Evolutionary conservation across 306 rosid species (phyloP), one percentile per base, ranked within the genome.

Genomic region (Glycine tomentella): DNA sequence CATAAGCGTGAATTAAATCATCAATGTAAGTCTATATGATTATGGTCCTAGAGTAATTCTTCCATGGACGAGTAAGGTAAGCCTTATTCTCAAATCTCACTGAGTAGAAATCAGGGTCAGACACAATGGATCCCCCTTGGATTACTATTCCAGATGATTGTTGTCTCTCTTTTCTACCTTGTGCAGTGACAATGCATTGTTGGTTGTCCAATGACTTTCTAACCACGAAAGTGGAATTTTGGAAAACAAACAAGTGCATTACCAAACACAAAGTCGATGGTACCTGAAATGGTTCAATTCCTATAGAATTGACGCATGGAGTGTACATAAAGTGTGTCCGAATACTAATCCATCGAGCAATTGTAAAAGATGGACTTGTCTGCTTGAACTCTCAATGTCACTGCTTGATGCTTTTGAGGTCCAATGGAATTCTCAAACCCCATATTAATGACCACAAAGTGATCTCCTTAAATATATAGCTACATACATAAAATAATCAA

Each of bases 341-440:
- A 94, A 86, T 85, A 89, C 0, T 89, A 95, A 6, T 90, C 94
- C 80, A 94, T 84, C 0, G 85, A 20, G 65, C 98, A 94, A 9
- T 63, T 86, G 83, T 84, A 89, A 75, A 94, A 90, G 17, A 87
- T 56, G 7, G 89, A 53, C 45, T 65, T 70, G 84, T 94, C 98
- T 3, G 90, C 86, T 82, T 89, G 87, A 53, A 89, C 97, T 16
- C 93, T 84, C 16, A 90, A 4, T 4, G 98, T 97, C 7, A 89
- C 94, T 2, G 97, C 98, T 70, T 94, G 95, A 62, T 84, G 90
- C 49, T 90, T 90, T 0, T 74, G 48, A 1, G 95, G 72, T 1
- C 97, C 94, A 0, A 97, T 95, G 0, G 83, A 40, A 83, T 94
- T 94, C 82, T 89, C 95, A 38, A 92, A 82, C n/a, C 97, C 97